Base-by-base conservation (phyloP, 805 yeast species). In the Pichia gijzeniarum region DNA sequence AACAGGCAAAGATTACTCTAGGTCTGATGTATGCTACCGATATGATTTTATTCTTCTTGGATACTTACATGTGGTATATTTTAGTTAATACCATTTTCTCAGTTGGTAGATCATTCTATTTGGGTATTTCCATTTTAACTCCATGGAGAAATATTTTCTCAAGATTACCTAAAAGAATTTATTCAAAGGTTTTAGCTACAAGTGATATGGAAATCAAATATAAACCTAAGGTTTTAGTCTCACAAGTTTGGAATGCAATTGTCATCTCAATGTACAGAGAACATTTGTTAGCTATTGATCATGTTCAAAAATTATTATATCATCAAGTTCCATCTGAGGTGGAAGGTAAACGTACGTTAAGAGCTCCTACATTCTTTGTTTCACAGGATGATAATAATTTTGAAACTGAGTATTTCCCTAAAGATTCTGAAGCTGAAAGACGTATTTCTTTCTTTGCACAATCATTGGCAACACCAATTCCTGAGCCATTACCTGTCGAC, bases 71-170 rank as follows among this genome's bases (percentile, higher is more conserved):
- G 84, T 93, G 99, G 99, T 93, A 93, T 76, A 90, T 93, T 74
- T 74, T 93, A 59, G 82, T 85, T 67, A 93, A 91, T 79, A 85
- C 95, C 69, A 78, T 88, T 56, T 90, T 88, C 80, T 91, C 98
- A 51, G 88, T 93, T 61, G 97, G 96, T 58, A 87, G 96, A 65
- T 93, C 99, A 14, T 93, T 93, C 78, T 93, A 91, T 76, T 77
- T 95, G 68, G 99, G 99, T 84, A 90, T 93, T 59, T 93, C 99
- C 38, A 91, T 93, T 55, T 80, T 90, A 75, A 93, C 99, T 35
- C 99, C 99, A 52, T 93, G 99, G 99, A 87, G 98, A 80, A 93
- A 95, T 67, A 90, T 93, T 58, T 93, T 91, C 76, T 82, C 96
- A 44, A 83, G 99, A 70, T 74, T 93, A 65, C 99, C 99, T 65